Percentiles rank a stretch among this genome's conserved stretches.
Evolutionary conservation across 2,329 filamentous ascomycete species (phyloP).

Genomic region (Neonectria faginata): DNA sequence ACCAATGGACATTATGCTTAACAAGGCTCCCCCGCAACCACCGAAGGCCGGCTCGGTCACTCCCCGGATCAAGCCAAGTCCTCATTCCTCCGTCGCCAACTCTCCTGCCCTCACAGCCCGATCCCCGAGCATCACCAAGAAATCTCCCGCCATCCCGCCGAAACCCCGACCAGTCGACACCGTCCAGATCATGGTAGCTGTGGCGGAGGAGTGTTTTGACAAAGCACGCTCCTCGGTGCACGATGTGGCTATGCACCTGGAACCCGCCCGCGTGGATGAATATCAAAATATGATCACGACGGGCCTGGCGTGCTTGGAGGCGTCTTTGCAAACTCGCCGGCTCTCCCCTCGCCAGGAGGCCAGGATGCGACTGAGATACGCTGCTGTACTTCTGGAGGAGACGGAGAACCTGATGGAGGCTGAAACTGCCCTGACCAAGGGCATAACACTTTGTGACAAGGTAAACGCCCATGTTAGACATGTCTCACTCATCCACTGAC

Average conservation of each 20-base stretch:
- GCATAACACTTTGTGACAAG: constrained; percentile 76
- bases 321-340: constrained; percentile 71
- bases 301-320: constrained; percentile 78
- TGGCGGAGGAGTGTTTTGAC: constrained; percentile 80
- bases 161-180: constrained; percentile 61
- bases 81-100: constrained; percentile 54
- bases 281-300: constrained; percentile 80
- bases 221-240: constrained; percentile 70
- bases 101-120: constrained; percentile 56
- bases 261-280: constrained; percentile 63
- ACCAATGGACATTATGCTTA: constrained; percentile 44
- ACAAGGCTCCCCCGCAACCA: constrained; percentile 33
- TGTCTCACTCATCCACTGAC: constrained; percentile 43
- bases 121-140: constrained; percentile 56
- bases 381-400: constrained; percentile 77
- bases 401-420: constrained; percentile 81
- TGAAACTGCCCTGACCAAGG: constrained; percentile 78
- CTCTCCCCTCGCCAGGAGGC: constrained; percentile 76
- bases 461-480: constrained; percentile 49
- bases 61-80: constrained; percentile 52
- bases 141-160: constrained; percentile 56
- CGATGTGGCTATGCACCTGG: constrained; percentile 55
- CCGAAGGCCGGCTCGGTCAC: constrained; percentile 40
- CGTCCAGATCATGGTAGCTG: constrained; percentile 72
- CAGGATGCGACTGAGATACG: constrained; percentile 76